Evolutionary conservation across 768 basidiomycete genomes (phyloP).

Genomic region (Suillus subalutaceus): DNA sequence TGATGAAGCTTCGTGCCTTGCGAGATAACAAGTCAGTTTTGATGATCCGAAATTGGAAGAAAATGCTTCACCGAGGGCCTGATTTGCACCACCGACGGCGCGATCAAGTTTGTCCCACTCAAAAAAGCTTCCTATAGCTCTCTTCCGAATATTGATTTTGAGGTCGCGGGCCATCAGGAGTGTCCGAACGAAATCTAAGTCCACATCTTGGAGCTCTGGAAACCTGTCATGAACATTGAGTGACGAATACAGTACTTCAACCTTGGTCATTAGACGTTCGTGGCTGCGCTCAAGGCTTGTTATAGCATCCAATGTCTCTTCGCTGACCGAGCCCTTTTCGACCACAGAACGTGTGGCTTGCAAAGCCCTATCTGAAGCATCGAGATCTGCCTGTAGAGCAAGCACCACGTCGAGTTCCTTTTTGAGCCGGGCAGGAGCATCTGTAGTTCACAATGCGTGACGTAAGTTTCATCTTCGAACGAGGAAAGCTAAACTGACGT

Average conservation of each 20-base stretch:
- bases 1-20: slow-evolving; percentile 35
- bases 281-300: slow-evolving; percentile 25
- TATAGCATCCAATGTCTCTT: slow-evolving; percentile 18
- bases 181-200: too few relatives aligned
- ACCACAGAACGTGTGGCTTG: slow-evolving; percentile 15
- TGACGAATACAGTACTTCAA: slow-evolving; percentile 38
- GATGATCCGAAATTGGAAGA: too few relatives aligned
- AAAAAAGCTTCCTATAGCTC: too few relatives aligned
- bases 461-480: slow-evolving; percentile 17
- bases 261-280: slow-evolving; percentile 21
- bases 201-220: too few relatives aligned
- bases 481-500: not conserved
- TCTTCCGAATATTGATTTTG: too few relatives aligned
- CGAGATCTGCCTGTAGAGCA: slow-evolving; percentile 31
- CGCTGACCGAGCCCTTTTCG: not conserved
- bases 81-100: too few relatives aligned
- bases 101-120: too few relatives aligned
- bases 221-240: too few relatives aligned
- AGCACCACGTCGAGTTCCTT: slow-evolving; percentile 37
- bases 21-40: not conserved
- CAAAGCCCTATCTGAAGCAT: slow-evolving; percentile 28
- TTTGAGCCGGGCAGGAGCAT: slow-evolving; percentile 32
- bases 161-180: too few relatives aligned
- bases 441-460: slow-evolving; percentile 30
- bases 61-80: too few relatives aligned